Evolutionary conservation across 108 stramenopile genomes (phyloP).

Genomic region (Skeletonema grethae): DNA sequence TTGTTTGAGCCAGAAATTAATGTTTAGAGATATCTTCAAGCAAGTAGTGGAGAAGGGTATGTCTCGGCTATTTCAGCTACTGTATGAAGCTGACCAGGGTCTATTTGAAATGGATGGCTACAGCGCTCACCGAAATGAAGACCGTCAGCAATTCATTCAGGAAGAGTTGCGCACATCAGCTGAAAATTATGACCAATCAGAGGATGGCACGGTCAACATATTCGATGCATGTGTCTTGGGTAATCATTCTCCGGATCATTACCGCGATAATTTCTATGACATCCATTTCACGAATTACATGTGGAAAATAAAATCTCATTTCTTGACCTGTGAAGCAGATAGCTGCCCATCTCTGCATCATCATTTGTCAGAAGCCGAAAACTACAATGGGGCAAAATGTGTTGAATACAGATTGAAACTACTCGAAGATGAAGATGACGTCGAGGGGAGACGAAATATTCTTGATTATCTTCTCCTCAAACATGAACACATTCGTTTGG

Average conservation of each 20-base stretch:
- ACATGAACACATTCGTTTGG: background rate
- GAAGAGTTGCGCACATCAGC: background rate
- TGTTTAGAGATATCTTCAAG: background rate
- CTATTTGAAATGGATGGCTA: background rate
- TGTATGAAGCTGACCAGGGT: background rate
- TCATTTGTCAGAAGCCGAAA: background rate
- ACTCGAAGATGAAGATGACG: slow-evolving; percentile 2
- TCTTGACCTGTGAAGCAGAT: background rate
- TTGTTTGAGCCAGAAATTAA: background rate
- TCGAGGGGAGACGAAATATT: background rate
- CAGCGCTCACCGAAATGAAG: background rate
- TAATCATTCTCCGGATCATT: background rate
- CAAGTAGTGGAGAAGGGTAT: background rate
- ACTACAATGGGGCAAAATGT: too few species aligned
- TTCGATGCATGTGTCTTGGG: background rate
- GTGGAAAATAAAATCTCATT: background rate
- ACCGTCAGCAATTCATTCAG: background rate
- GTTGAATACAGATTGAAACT: background rate
- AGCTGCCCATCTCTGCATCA: background rate
- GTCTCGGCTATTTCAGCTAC: background rate
- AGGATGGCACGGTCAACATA: background rate
- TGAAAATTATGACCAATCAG: background rate
- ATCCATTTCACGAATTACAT: too few species aligned
- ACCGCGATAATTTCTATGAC: background rate
- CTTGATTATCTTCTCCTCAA: background rate